Base-by-base conservation (phyloP, 805 yeast genomes). In the Gaillardinia entomophila region DNA sequence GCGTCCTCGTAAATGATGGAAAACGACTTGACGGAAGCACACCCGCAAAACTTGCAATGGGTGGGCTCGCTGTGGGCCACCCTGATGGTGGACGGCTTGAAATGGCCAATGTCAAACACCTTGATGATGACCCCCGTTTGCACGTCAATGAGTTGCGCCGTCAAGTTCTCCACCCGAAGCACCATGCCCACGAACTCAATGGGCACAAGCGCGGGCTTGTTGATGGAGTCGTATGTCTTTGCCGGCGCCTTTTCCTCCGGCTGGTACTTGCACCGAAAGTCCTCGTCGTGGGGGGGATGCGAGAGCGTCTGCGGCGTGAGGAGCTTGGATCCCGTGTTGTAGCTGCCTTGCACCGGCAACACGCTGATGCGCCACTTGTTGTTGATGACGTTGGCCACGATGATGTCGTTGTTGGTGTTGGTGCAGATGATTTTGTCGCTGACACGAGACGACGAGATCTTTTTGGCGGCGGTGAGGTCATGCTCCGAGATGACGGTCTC, bases 41-140 rank as follows among this genome's bases (percentile, higher is more conserved):
- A 82, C 2, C 96, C 96, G 63, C 96, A 87, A 57, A 87, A 87
- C 28, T 82, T 71, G 58, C 96, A 87, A 59, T 87, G 95, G 1
- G 87, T 78, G 4, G 95, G 94, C 43, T 81, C 87, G 27, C 83
- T 80, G 51, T 87, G 95, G 41, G 85, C 76, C 1, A 83, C 92
- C 35, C 68, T 63, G 40, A 87, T 71, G 0, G 82, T 51, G 2
- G 72, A 72, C 2, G 74, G 72, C 42, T 75, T 76, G 60, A 77
- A 79, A 24, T 71, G 71, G 0, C 81, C 84, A 28, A 87, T 73
- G 18, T 66, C 57, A 44, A 85, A 72, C 26, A 66, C 71, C 41
- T 75, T 76, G 33, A 87, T 61, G 24, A 83, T 57, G 0, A 79
- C 76, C 5, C 95, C 95, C 0, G 89, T 77, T 49, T 80, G 88